Evolutionary conservation across 192 early-diverging fungal species (phyloP).

Genomic region (Coemansia javaensis): DNA sequence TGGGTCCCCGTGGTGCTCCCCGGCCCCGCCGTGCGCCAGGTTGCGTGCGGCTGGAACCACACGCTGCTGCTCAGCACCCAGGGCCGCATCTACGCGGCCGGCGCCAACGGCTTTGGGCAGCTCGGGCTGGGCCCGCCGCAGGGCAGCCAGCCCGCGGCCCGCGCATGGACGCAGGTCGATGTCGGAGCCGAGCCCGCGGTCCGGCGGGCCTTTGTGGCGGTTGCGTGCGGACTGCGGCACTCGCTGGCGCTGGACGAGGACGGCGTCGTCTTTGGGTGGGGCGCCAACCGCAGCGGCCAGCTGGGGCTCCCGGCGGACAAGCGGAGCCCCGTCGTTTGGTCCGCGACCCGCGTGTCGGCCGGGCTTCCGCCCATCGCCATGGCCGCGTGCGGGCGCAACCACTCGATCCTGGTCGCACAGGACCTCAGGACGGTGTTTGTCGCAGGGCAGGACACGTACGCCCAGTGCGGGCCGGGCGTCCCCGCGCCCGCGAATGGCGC

Average conservation of each 20-base stretch:
- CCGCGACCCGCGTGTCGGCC: not conserved
- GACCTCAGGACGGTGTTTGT: constrained; percentile 48
- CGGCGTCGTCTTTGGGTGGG: constrained; percentile 56
- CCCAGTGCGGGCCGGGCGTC: constrained; percentile 52
- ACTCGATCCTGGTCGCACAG: constrained; percentile 52
- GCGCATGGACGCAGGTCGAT: not conserved
- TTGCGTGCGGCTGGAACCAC: constrained; percentile 49
- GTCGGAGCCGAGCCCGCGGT: not conserved
- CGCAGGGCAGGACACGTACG: constrained; percentile 62
- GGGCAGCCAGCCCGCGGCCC: not conserved
- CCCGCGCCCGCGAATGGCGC: not conserved
- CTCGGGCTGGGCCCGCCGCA: constrained; percentile 6
- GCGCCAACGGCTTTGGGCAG: constrained; percentile 30
- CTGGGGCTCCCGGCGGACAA: constrained; percentile 36
- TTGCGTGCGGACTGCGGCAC: constrained; percentile 66
- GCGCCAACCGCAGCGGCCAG: constrained; percentile 62
- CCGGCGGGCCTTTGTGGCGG: constrained; percentile 23
- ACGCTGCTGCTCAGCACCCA: constrained; percentile 19
- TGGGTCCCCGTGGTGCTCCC: constrained; percentile 20
- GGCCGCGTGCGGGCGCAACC: constrained; percentile 62
- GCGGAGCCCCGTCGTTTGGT: not conserved
- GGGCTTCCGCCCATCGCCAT: constrained; percentile 41
- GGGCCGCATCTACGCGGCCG: constrained; percentile 20
- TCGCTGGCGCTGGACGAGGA: constrained; percentile 50
- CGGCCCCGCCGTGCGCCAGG: constrained; percentile 2